Evolutionary conservation across 192 early-diverging fungal species (phyloP), one percentile per base, ranked within the genome.

Genomic region (Coemansia sp.): DNA sequence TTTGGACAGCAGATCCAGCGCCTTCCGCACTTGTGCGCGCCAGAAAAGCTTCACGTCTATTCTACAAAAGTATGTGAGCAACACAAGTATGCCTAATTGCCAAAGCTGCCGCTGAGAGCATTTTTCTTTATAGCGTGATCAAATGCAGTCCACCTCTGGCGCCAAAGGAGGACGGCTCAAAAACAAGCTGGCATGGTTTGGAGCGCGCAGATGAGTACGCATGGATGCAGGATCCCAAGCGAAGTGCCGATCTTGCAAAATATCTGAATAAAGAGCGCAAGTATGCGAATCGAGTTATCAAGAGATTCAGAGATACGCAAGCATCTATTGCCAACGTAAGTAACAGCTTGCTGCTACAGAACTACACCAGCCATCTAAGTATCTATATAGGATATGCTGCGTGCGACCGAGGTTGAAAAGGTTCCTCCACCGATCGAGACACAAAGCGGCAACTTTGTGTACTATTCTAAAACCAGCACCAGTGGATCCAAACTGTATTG

Each of bases 361-460:
- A 4, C 23, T 26, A 26, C 23, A 26, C 4, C 1, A 26, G 4
- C 23, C 4, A 4, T 26, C 23, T 26, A 4, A 26, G 4, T 26
- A 26, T 26, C 4, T 26, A 26, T 26, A 26, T 58, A 66, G 51
- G 68, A 70, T 14, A 62, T 78, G 64, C 36, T 32, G 3, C 52
- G 56, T 32, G 75, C 75, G 44, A 66, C 58, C 2, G 64, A 71
- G 11, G 75, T 71, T 32, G 60, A 67, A 15, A 20, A 51, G 12
- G 16, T 68, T 23, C 68, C 75, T 23, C 75, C 68, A 37, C 68
- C 75, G 0, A 47, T 78, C n/a, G 68, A 78, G 41, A 78, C 64
- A 11, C 34, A 32, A 45, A 71, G 53, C 50, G 75, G 75, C 21
- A 30, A 34, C 16, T 71, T 56, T 63, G 48, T 61, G 2, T 78